Evolutionary conservation across 176 grass and related monocot species (phyloP).

Genomic region (Avena atlantica): DNA sequence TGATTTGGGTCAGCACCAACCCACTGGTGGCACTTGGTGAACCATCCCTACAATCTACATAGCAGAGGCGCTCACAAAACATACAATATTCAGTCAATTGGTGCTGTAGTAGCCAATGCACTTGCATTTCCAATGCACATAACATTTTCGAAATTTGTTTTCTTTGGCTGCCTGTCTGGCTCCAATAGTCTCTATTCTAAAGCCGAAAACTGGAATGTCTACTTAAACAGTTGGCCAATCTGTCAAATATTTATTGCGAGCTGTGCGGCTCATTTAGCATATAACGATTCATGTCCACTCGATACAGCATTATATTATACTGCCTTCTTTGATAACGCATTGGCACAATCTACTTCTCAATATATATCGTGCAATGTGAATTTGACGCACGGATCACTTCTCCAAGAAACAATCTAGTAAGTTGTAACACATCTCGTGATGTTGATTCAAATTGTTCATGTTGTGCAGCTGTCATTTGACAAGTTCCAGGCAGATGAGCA

Average conservation of each 20-base stretch:
- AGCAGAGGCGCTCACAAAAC: no score
- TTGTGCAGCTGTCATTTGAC: constrained; percentile 74
- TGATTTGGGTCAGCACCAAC: no score
- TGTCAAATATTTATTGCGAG: not conserved
- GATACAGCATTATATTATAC: not conserved
- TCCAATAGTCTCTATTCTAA: not conserved
- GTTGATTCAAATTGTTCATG: constrained; percentile 33
- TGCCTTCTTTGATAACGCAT: not conserved
- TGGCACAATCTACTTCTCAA: not conserved
- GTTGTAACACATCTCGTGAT: not conserved
- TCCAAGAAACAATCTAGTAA: constrained; percentile 7
- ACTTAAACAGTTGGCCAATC: not conserved
- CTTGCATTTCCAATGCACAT: not conserved
- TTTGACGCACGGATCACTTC: not conserved
- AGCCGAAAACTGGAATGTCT: not conserved
- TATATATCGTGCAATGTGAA: not conserved
- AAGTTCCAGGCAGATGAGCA: constrained; percentile 94
- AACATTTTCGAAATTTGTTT: not conserved
- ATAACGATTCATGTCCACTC: not conserved
- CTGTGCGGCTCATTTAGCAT: not conserved
- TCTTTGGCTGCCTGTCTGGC: not conserved
- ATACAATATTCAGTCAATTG: not conserved
- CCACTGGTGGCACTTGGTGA: no score
- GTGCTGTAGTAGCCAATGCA: not conserved
- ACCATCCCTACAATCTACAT: no score